Evolutionary conservation across 106 monocot species (phyloP), one percentile per base, ranked within the genome.

Genomic region (Allium sativum): DNA sequence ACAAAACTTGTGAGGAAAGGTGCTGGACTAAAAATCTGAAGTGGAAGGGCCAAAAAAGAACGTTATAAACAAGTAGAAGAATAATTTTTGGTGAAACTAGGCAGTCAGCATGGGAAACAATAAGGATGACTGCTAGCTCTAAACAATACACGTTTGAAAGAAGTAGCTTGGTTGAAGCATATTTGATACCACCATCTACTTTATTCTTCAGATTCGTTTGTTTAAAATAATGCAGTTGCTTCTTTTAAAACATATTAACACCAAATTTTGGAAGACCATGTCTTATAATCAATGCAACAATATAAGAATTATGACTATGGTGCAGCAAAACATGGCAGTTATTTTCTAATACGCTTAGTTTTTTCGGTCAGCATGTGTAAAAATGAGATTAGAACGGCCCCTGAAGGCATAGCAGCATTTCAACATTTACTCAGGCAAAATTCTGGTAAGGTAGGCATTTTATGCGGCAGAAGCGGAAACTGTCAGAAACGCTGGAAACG

Each of bases 211-310:
- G 78, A 96, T 67, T 57, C 77, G 13, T 66, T 65, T 11, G 66
- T 65, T 12, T 91, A 96, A 55, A 84, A 84, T 6, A 70, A 80
- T 15, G 73, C 82, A 0, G 68, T 82, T 14, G 81, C 91, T 0
- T 74, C 84, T 63, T 91, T 13, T 53, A 84, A 18, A 82, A 78
- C 61, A 62, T 96, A 9, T 87, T 87, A 1, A 91, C 80, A 69
- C 82, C 56, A 80, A 91, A 16, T 45, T 66, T 66, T 16, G 75
- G 79, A 7, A 79, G 87, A 15, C 18, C 84, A 5, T 16, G 51
- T 12, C 66, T 75, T 9, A 42, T 96, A 9, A 56, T 84, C 3
- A 58, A 78, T 7, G 72, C 70, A 9, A 68, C 85, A 41, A 67
- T 17, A 13, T 15, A 45, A 6, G 91, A 78, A 6, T 55, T 65